Evolutionary conservation across 305 asterid genomes (phyloP).

Genomic region (Lippia alba): DNA sequence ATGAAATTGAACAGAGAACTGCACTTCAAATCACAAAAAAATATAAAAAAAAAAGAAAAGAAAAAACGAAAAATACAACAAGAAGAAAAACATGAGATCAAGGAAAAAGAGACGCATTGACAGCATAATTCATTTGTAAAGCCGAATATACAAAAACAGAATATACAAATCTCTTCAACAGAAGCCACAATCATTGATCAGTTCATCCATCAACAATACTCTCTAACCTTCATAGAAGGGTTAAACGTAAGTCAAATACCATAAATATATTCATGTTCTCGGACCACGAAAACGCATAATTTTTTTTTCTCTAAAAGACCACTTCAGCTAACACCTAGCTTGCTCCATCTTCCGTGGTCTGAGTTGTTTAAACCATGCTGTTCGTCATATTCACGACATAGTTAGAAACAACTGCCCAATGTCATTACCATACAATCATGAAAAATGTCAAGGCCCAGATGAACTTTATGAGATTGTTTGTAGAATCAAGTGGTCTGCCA

Average conservation of each 20-base stretch:
- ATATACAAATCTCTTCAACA: conserved; percentile 20
- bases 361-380: conserved; percentile 14
- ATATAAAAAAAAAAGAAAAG: background rate
- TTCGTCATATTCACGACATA: conserved; percentile 22
- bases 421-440: conserved; percentile 5
- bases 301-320: conserved; percentile 4
- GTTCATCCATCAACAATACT: conserved; percentile 23
- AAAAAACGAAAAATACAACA: background rate
- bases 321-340: conserved; percentile 12
- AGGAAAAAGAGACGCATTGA: background rate
- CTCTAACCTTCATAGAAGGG: background rate
- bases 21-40: background rate
- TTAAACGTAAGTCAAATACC: conserved; percentile 19
- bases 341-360: conserved; percentile 15
- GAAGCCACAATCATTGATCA: conserved; percentile 11
- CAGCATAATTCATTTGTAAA: too few relatives aligned
- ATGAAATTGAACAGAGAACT: background rate
- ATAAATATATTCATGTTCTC: conserved; percentile 14
- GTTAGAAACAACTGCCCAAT: conserved; percentile 15
- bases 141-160: conserved; percentile 7
- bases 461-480: conserved; percentile 20
- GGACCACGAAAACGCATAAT: background rate
- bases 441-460: background rate
- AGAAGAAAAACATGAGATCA: background rate
- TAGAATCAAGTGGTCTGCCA: conserved; percentile 22